Evolutionary conservation across 192 early-diverging fungal genomes (phyloP), one percentile per base, ranked within the genome.

Genomic region (Ambispora gerdemannii): DNA sequence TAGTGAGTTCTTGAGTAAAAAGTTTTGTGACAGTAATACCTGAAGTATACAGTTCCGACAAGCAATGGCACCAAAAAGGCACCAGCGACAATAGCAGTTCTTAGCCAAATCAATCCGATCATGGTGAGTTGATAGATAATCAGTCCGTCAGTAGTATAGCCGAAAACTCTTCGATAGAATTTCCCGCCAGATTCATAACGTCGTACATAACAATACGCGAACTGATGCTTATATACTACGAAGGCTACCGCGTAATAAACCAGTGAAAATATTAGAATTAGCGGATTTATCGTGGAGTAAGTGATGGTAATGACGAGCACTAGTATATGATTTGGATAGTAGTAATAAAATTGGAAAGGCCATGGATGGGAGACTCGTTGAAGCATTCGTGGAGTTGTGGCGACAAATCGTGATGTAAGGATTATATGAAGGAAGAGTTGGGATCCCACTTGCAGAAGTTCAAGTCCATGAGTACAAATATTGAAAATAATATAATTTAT

Each of bases 321-420:
- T 8, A 89, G 67, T 28, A 87, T 85, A 50, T 85, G 83, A 32
- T 79, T 81, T 10, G 84, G 84, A 28, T 86, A 83, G 25, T 88
- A 88, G 60, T 86, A 88, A 63, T 84, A 86, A 52, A 76, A 88
- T 30, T 82, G 84, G 59, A 88, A 88, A 0, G 75, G 74, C 84
- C 83, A 85, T 1, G 86, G 86, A 2, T 62, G 34, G 0, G 80
- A 82, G 0, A 74, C 69, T 3, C 80, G 74, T 49, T 78, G 75
- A 4, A 84, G 75, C 17, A 81, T 70, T n/a, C 86, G 80, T 2
- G 86, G 86, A 2, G 86, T 88, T 0, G 76, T 78, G 0, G 83
- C 68, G 25, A 86, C 36, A 33, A 79, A 78, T 6, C 77, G 75
- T 0, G 80, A 32, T 20, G 83, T 83, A 32, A 80, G 72, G n/a